phyloP scores from a whole-genome alignment of 148 eudicot species.

The Beta vulgaris region DNA sequence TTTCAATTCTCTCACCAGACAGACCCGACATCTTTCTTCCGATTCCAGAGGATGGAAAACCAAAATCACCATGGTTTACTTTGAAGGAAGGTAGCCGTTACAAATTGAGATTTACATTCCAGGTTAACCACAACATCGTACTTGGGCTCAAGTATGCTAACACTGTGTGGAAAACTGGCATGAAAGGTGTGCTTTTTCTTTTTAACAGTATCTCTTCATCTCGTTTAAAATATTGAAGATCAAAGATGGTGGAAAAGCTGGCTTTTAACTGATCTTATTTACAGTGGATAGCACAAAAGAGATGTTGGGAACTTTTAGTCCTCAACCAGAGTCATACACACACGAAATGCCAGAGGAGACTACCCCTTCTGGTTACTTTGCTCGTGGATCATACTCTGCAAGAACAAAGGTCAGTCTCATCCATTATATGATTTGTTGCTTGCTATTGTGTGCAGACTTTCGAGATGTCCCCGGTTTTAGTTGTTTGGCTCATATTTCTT shows the following conservation, averaged over 20 bases:
- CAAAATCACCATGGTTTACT: constrained; percentile 63
- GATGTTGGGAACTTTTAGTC: constrained; percentile 77
- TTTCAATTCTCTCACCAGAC: constrained; percentile 50
- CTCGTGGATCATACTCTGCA: constrained; percentile 62
- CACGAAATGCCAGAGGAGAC: constrained; percentile 67
- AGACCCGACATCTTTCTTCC: constrained; percentile 57
- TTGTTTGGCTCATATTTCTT: neutral
- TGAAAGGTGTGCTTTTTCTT: constrained; percentile 45
- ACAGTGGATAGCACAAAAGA: constrained; percentile 59
- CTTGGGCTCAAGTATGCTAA: constrained; percentile 63
- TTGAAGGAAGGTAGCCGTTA: constrained; percentile 67
- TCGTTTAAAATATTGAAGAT: neutral
- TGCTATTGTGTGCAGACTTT: neutral
- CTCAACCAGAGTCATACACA: constrained; percentile 57
- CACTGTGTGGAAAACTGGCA: constrained; percentile 65
- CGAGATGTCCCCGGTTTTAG: neutral
- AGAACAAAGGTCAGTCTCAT: constrained; percentile 49
- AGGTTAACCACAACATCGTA: constrained; percentile 58
- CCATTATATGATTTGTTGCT: neutral
- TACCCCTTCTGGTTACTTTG: constrained; percentile 63
- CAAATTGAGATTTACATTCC: constrained; percentile 59
- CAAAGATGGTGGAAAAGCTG: neutral
- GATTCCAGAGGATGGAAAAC: constrained; percentile 65
- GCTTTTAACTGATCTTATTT: constrained; percentile 8
- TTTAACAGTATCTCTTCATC: neutral